Evolutionary conservation across 257 asterid species (phyloP), one percentile per base, ranked within the genome.

Genomic region (Primulina tabacum): DNA sequence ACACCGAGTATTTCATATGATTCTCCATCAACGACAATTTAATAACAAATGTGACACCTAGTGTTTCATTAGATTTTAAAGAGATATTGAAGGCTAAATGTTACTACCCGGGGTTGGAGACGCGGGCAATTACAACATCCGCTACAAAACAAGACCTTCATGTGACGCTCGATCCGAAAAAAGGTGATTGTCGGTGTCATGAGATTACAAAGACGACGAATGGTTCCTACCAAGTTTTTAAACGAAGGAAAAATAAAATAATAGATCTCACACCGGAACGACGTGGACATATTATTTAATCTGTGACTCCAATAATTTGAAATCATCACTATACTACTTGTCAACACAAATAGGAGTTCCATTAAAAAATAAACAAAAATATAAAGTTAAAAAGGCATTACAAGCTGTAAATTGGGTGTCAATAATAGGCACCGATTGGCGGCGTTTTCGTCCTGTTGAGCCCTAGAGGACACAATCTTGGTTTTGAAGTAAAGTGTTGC

Each of bases 41-140:
- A 30, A 29, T 21, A 8, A 20, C 8, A 58, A 32, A 32, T 20
- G 32, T 29, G 24, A 12, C 6, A 26, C 11, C 34, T 32, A 4
- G 34, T 32, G 34, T 32, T 32, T 32, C 34, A 32, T 24, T 21
- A 12, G 9, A 24, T 58, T 21, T 24, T 0, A 58, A 21, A 6
- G 38, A 34, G 38, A 24, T 17, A 59, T 2, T 6, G 30, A 1
- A 8, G 56, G 30, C 37, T 10, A 17, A 18, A 9, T 7, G 18
- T 34, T 63, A 80, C 87, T 63, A 80, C 84, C 57, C n/a, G 76
- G 78, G 34, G 70, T n/a, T 14, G 75, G 59, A 0, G 75, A 14
- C 2, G 63, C n/a, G 63, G 14, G 71, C n/a, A 2, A 77, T 71
- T 1, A 62, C 4, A 16, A 75, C 67, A 3, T 60, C 53, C 0